A percentile compares a stretch with the other conserved stretches of the same genome.
Evolutionary conservation across 2,329 filamentous ascomycete species (phyloP).

Genomic region (Cercospora sp.): DNA sequence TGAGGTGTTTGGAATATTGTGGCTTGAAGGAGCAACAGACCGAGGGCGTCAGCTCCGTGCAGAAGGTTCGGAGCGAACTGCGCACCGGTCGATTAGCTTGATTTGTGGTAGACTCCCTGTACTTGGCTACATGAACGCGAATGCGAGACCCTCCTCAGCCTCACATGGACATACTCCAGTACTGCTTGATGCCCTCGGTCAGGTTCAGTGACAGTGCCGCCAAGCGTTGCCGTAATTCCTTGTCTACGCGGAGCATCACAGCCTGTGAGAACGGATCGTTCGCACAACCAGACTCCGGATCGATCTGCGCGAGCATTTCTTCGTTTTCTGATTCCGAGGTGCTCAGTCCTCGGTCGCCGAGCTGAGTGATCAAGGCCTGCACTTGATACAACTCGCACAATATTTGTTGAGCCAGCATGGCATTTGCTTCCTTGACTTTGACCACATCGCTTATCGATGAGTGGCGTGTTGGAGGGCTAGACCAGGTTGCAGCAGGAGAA

Average conservation of each 20-base stretch:
- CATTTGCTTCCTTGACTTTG: background rate
- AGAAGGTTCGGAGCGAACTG: background rate
- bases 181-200: background rate
- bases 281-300: background rate
- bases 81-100: background rate
- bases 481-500: background rate
- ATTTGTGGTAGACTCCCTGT: background rate
- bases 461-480: background rate
- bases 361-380: background rate
- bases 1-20: background rate
- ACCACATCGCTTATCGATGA: background rate
- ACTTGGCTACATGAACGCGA: background rate
- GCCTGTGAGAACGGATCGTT: background rate
- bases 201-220: background rate
- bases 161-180: background rate
- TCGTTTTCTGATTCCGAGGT: background rate
- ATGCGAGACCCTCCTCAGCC: background rate
- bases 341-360: background rate
- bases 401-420: background rate
- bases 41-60: background rate
- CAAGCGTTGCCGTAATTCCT: background rate
- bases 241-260: background rate
- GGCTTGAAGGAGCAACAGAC: background rate
- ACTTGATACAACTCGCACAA: background rate
- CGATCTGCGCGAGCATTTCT: background rate